These are phyloP conservation scores for Zymoseptoria passerinii DNA, from an alignment of 2,329 filamentous ascomycete species.

Conservation along the genomic window DNA sequence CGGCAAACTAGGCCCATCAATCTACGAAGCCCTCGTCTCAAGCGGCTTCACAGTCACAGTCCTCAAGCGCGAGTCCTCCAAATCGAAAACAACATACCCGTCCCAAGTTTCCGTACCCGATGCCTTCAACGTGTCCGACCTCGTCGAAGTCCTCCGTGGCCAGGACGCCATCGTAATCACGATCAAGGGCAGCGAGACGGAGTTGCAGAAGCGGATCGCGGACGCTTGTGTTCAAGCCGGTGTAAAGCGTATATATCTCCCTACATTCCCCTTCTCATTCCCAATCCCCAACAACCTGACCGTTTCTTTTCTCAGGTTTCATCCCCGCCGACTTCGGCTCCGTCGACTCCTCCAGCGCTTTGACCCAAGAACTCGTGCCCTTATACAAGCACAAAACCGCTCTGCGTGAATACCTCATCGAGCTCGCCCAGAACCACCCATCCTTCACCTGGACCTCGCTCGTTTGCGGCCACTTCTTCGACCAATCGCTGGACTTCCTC, in stretches of 20 bases:
- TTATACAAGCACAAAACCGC: conserved; percentile 44
- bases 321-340: conserved; percentile 52
- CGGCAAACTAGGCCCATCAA: conserved; percentile 37
- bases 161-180: conserved; percentile 50
- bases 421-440: conserved; percentile 27
- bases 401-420: conserved; percentile 46
- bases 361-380: conserved; percentile 37
- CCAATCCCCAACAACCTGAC: too few relatives aligned
- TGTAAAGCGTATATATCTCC: conserved; percentile 41
- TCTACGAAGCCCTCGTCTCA: conserved; percentile 35
- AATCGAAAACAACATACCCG: conserved; percentile 30
- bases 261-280: background rate
- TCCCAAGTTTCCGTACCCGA: conserved; percentile 37
- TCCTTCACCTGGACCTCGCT: conserved; percentile 53
- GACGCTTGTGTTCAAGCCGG: conserved; percentile 52
- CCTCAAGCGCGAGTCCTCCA: conserved; percentile 44
- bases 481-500: conserved; percentile 50
- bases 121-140: conserved; percentile 40
- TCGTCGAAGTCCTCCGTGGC: conserved; percentile 45
- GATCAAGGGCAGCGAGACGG: conserved; percentile 35
- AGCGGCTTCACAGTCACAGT: conserved; percentile 48
- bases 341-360: conserved; percentile 33
- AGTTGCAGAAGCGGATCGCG: conserved; percentile 45
- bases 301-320: conserved; percentile 32
- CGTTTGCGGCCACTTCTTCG: conserved; percentile 53